phyloP scores from a whole-genome alignment of 2,329 filamentous ascomycete species.

The Penicillium sp. region DNA sequence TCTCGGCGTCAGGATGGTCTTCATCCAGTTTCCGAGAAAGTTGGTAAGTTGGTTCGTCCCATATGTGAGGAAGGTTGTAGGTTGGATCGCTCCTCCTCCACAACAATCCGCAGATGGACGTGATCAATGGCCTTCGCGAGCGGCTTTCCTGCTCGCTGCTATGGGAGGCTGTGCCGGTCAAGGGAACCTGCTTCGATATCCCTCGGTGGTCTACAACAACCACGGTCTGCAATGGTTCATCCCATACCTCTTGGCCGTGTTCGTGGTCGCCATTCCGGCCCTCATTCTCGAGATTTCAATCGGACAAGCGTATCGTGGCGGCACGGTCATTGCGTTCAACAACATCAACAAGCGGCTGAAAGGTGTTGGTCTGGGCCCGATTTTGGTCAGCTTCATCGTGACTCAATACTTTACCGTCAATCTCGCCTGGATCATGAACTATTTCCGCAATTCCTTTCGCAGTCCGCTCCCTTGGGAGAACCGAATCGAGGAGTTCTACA shows the following conservation, averaged over 20 bases:
- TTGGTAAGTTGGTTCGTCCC: not conserved
- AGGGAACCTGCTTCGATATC: constrained; percentile 54
- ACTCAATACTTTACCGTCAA: constrained; percentile 54
- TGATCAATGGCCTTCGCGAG: constrained; percentile 53
- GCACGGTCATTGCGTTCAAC: constrained; percentile 51
- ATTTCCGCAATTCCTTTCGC: constrained; percentile 52
- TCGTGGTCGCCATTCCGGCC: constrained; percentile 52
- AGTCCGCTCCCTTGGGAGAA: constrained; percentile 52
- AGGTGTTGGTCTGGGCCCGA: constrained; percentile 49
- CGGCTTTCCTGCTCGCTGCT: constrained; percentile 52
- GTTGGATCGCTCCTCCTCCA: constrained; percentile 32
- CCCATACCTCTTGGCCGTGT: constrained; percentile 52
- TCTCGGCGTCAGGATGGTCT: constrained; percentile 3
- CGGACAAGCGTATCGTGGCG: constrained; percentile 52
- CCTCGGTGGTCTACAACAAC: constrained; percentile 56
- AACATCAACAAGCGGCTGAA: constrained; percentile 50
- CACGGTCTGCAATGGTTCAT: constrained; percentile 57
- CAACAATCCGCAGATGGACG: constrained; percentile 39
- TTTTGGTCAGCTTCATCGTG: constrained; percentile 52
- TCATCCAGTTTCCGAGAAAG: constrained; percentile 1
- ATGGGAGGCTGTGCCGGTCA: constrained; percentile 56
- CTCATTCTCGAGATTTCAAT: constrained; percentile 52
- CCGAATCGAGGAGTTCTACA: constrained; percentile 50
- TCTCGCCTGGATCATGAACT: constrained; percentile 55
- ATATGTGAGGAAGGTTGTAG: constrained; percentile 18